phyloP scores from a whole-genome alignment of 2,329 filamentous ascomycete species.

The Penicillium sp. region DNA sequence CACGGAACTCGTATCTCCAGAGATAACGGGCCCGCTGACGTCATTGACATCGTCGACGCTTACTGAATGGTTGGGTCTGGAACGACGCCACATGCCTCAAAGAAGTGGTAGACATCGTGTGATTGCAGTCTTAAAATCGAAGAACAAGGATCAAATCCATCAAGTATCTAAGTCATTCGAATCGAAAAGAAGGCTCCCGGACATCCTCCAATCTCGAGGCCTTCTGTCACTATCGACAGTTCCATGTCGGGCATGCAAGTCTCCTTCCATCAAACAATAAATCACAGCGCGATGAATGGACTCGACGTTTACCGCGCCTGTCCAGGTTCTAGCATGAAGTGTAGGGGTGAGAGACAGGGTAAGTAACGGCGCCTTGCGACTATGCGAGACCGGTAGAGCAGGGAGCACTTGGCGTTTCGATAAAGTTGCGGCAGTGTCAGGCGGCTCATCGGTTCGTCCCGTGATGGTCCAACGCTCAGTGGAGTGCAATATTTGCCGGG shows the following conservation, averaged over 20 bases:
- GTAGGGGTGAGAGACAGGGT: not conserved
- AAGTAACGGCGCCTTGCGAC: not conserved
- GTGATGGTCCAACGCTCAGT: not conserved
- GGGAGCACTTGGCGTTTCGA: not conserved
- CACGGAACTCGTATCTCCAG: not conserved
- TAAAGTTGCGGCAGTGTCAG: slow-evolving; percentile 1
- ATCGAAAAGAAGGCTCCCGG: not conserved
- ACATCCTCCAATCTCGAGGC: not conserved
- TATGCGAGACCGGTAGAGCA: not conserved
- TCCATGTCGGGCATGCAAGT: not conserved
- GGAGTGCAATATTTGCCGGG: not conserved
- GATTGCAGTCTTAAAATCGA: not conserved
- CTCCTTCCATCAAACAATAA: not conserved
- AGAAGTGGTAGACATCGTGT: not conserved
- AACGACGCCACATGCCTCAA: not conserved
- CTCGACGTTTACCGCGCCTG: not conserved
- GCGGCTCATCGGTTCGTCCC: not conserved
- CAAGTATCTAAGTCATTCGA: not conserved
- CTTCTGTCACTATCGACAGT: not conserved
- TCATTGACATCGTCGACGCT: not conserved
- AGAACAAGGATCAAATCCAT: not conserved
- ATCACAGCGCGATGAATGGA: not conserved
- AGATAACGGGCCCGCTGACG: not conserved
- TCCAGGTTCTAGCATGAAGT: not conserved
- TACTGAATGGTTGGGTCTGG: not conserved